Percentiles rank a stretch among this genome's conserved stretches.
phyloP scores from a whole-genome alignment of 1,284 basidiomycete genomes.

The Apiotrichum gamsii region DNA sequence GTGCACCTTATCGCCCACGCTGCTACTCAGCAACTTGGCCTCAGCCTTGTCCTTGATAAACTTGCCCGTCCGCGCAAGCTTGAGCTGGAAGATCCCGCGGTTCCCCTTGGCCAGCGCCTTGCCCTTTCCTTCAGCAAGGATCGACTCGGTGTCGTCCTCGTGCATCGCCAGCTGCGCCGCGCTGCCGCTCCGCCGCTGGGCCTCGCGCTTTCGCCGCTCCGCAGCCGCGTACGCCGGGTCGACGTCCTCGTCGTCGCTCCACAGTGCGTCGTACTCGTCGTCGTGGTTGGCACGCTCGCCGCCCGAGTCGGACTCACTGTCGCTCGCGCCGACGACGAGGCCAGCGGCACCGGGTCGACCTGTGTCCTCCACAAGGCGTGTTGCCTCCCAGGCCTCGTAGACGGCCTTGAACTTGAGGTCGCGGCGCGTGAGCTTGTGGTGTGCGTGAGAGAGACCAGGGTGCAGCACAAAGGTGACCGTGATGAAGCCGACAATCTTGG shows the following conservation, averaged over 20 bases:
- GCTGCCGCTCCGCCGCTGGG: no score
- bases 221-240: neutral
- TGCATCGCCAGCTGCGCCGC: slow-evolving; percentile 6
- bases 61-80: slow-evolving; percentile 41
- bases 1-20: slow-evolving; percentile 14
- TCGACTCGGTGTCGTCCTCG: slow-evolving; percentile 21
- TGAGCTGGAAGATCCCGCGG: slow-evolving; percentile 46
- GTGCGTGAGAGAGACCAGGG: slow-evolving; percentile 37
- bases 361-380: slow-evolving; percentile 2
- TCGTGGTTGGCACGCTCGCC: slow-evolving; percentile 7
- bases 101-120: slow-evolving; percentile 38
- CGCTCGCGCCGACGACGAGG: slow-evolving; percentile 9
- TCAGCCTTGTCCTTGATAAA: slow-evolving; percentile 44
- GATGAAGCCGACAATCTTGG: slow-evolving; percentile 27
- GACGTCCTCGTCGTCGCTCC: neutral
- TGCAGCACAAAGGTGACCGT: slow-evolving; percentile 30
- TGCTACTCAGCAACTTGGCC: slow-evolving; percentile 27
- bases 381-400: slow-evolving; percentile 44
- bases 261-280: neutral
- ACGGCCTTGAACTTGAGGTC: slow-evolving; percentile 38
- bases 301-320: slow-evolving; percentile 9
- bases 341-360: no score
- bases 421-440: slow-evolving; percentile 36
- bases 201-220: neutral
- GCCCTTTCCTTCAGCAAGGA: slow-evolving; percentile 28